Evolutionary conservation across 768 basidiomycete species (phyloP).

Genomic region (Mycena belliarum): DNA sequence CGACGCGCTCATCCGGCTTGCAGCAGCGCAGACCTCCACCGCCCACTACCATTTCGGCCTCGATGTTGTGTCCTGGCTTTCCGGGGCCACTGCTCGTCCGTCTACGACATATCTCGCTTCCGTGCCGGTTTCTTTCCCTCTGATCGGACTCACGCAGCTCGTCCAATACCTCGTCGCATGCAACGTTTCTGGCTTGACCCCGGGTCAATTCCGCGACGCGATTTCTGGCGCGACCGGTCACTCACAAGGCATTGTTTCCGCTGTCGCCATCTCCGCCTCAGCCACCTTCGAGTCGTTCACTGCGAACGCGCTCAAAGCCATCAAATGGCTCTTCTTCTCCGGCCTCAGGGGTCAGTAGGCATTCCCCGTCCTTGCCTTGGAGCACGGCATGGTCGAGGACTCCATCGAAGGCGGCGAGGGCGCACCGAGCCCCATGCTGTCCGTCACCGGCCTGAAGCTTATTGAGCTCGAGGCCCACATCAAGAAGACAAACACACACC

Average conservation of each 20-base stretch:
- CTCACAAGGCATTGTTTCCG: conserved; percentile 95
- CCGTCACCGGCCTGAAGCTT: conserved; percentile 78
- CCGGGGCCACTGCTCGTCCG: conserved; percentile 68
- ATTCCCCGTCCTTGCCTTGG: conserved; percentile 90
- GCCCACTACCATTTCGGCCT: conserved; percentile 81
- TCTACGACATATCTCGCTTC: conserved; percentile 86
- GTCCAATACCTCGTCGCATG: conserved; percentile 87
- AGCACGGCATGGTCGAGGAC: conserved; percentile 85
- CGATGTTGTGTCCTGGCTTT: conserved; percentile 83
- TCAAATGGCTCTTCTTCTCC: conserved; percentile 92
- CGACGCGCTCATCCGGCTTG: conserved; percentile 72
- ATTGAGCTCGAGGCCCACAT: conserved; percentile 82
- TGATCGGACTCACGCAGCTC: conserved; percentile 96
- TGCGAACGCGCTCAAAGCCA: conserved; percentile 76
- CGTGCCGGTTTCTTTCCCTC: conserved; percentile 89
- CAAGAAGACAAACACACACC: conserved; percentile 82
- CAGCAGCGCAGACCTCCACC: conserved; percentile 55
- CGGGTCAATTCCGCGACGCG: conserved; percentile 74
- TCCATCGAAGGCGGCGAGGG: conserved; percentile 93
- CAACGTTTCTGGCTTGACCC: conserved; percentile 71
- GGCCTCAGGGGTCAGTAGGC: conserved; percentile 92
- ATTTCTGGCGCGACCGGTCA: conserved; percentile 93
- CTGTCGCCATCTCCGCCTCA: conserved; percentile 85
- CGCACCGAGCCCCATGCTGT: conserved; percentile 89
- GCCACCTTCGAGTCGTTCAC: conserved; percentile 72